Base-by-base conservation (phyloP, 2,329 filamentous ascomycete species). In the Rhynchosporium agropyri region DNA sequence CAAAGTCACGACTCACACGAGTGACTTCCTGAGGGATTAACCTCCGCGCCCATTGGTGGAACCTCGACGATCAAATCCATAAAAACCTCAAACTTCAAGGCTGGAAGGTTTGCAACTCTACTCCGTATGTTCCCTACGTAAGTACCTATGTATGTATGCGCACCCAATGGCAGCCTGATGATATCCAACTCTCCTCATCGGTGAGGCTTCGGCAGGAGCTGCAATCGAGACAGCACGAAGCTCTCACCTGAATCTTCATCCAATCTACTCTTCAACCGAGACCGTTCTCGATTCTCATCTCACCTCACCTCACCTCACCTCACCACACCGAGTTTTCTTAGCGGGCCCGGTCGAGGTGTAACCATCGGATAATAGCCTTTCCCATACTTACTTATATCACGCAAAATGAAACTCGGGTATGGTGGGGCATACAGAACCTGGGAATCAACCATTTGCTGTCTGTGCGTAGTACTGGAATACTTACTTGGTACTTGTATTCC, bases 151-250 rank as follows among this genome's bases (percentile, higher is more conserved):
- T 46, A 49, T 54, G 51, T 54, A 42, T 54, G 38, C 51, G 20
- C 51, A 54, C 51, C 51, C 36, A 54, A 54, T 54, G 51, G 36
- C 51, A 49, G 36, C 51, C 51, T 36, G 51, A 54, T 10, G 43
- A 54, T 28, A 38, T 12, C 51, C 51, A 54, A 33, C 51, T 54
- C 51, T 26, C 36, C 33, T 13, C n/a, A 54, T 40, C 20, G n/a
- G 20, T 54, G 40, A 54, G 51, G 51, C 51, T 54, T 13, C 9
- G 40, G 46, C 26, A 31, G 5, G 20, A 49, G 13, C 42, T 43
- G 4, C 10, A 43, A 43, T 43, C 42, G 33, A 6, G 9, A 10
- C 33, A 36, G 6, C 9, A 6, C 9, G 33, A 36, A 36, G 33
- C 6, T 36, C 9, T n/a, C n/a, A 46, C 43, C 40, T 43, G 7